Evolutionary conservation across 164 flowering plant genomes (phyloP), one percentile per base, ranked within the genome.

Genomic region (Cinnamomum chago): DNA sequence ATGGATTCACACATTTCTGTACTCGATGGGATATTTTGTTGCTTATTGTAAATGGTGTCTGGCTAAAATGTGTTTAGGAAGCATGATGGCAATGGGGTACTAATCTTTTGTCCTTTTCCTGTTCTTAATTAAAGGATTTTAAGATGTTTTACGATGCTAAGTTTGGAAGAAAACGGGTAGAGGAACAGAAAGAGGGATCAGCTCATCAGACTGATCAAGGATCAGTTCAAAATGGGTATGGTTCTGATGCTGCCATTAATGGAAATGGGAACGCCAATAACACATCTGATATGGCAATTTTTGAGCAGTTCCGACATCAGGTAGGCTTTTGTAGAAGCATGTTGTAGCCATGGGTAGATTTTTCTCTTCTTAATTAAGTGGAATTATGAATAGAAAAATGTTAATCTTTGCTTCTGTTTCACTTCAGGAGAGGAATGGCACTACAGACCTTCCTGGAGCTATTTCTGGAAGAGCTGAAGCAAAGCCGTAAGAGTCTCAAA

Each of bases 81-180:
- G 47, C 10, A 14, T 13, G 33, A 30, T 55, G 28, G 50, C 28
- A 14, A 35, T 30, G 3, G 69, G 69, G 20, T 17, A 9, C 11
- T 67, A 25, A 67, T 33, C 10, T 18, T 30, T 67, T 25, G 11
- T 23, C 28, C 30, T 24, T 25, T 64, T 28, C 28, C 9, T 67
- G 33, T 27, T 28, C 9, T 28, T 33, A 10, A 17, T 67, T 20
- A 17, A 12, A 93, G 99, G 98, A 93, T 85, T 95, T 93, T 84
- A 84, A 93, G 84, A 58, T 81, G 80, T 89, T 85, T 88, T 96
- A 89, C 87, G 95, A 96, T 89, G 82, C 82, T 64, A 91, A 91
- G 89, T 96, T 96, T 87, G 97, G 96, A 86, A 90, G 95, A 78
- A 96, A 87, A 86, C 86, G 60, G 78, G 83, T 62, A 62, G 55